Evolutionary conservation across 1,284 basidiomycete species (phyloP), one percentile per base, ranked within the genome.

Genomic region (Entoloma clypeatum): DNA sequence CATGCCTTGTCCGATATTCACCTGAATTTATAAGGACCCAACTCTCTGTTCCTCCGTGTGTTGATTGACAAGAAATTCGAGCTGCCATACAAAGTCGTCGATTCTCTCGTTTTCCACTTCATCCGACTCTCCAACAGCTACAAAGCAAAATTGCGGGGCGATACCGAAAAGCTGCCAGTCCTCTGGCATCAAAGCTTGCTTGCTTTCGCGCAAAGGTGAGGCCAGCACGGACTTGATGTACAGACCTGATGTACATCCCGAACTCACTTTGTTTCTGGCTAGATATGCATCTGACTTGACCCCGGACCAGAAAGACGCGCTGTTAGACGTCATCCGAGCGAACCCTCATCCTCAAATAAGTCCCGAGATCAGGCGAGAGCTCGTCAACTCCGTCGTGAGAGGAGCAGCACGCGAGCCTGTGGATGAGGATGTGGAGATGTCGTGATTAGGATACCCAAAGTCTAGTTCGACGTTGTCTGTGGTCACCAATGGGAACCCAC

Each of bases 61-160:
- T 72, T 99, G 14, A 73, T 99, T 37, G 96, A 99, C 71, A 99
- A 99, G 67, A 99, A 99, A 65, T 92, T 96, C 61, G 92, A 96
- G 40, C 70, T 99, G 25, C 96, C 96, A 0, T 99, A 95, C 75
- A 97, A 99, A 69, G 95, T 97, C 17, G 83, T 99, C 43, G 96
- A 99, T 58, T 88, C 91, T 3, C 79, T 99, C 42, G 93, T 99
- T 10, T 97, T 96, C 74, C 96, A 99, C 69, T 99, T 94, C 62
- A 89, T 99, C 55, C 84, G 92, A 25, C 83, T 98, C 41, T 90
- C 90, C 5, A 92, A 93, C 61, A 85, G 85, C n/a, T 86, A 90
- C 62, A 87, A 86, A 61, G 79, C 81, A 22, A 74, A 72, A 47
- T 69, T 66, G 19, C 70, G 76, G 26, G 80, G 76, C 9, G 82